Base-by-base conservation (phyloP, 768 basidiomycete genomes). In the Russula griseocarnosa region DNA sequence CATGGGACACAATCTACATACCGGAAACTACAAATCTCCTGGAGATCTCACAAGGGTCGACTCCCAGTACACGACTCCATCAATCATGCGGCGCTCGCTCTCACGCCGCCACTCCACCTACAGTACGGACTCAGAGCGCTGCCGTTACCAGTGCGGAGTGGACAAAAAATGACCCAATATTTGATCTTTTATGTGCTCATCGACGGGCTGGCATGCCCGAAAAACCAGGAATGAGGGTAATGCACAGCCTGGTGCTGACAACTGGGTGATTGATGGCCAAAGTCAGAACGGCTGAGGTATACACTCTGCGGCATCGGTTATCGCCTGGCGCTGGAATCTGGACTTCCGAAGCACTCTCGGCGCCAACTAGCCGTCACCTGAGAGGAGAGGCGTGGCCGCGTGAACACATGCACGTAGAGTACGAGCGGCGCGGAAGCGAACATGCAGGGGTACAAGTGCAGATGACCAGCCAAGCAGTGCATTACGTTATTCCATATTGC, bases 11-110 rank as follows among this genome's bases (percentile, higher is more conserved):
- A 20, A 40, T 11, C 20, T 10, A 34, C 38, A 30, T 20, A 18
- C 38, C 20, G 24, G 44, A 14, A n/a, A 7, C 36, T 59, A 38
- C 26, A 46, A 55, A 26, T 46, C 22, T 13, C 53, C 28, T 55
- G 58, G 28, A 34, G 52, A 36, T 7, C 26, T 49, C 58, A 22
- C 52, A 18, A 53, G 57, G 57, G 38, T 9, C 18, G 14, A 58
- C 46, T 59, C 36, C 56, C 32, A 40, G 26, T 7, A 20, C 46
- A 40, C 28, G n/a, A 34, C 8, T 53, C 62, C 13, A 32, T 60
- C 58, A 60, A 50, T 64, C 46, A 42, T n/a, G n/a, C 28, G 58
- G 53, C 46, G 22, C 38, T 59, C 46, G 13, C 30, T 64, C 63
- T 50, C 47, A 60, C 46, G 53, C 58, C 58, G 36, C 38, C 53